Evolutionary conservation across 805 yeast species (phyloP).

Genomic region (Candida maesae): DNA sequence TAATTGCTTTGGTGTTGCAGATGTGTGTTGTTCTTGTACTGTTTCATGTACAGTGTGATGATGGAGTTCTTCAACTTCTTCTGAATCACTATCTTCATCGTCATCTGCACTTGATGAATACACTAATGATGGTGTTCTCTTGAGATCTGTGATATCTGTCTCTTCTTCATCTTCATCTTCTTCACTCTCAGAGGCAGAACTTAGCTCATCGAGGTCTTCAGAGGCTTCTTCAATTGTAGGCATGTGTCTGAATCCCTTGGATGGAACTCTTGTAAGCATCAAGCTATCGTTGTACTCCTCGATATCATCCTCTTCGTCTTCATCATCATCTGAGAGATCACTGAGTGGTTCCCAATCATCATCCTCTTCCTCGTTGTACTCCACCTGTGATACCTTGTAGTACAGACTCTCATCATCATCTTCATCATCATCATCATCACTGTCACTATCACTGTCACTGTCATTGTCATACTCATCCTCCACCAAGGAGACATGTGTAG

Average conservation of each 20-base stretch:
- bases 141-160: slow-evolving; percentile 20
- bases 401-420: slow-evolving; percentile 9
- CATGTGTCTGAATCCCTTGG: slow-evolving; percentile 19
- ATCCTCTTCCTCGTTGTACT: slow-evolving; percentile 13
- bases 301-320: slow-evolving; percentile 14
- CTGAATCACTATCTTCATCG: slow-evolving; percentile 3
- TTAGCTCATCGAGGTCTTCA: slow-evolving; percentile 18
- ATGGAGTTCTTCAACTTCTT: slow-evolving; percentile 4
- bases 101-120: slow-evolving; percentile 5
- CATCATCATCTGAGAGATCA: slow-evolving; percentile 6
- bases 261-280: neutral
- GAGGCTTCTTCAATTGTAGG: slow-evolving; percentile 25
- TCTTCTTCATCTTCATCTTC: slow-evolving; percentile 13
- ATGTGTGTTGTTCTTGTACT: neutral
- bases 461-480: slow-evolving; percentile 11
- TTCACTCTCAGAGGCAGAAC: slow-evolving; percentile 12
- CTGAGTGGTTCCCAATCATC: slow-evolving; percentile 11
- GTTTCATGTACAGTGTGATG: neutral
- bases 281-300: too few relatives aligned
- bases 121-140: slow-evolving; percentile 7
- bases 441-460: slow-evolving; percentile 13
- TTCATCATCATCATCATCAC: slow-evolving; percentile 19
- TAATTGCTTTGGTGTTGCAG: neutral
- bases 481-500: slow-evolving; percentile 8
- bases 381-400: slow-evolving; percentile 10